Evolutionary conservation across 1,284 basidiomycete genomes (phyloP).

Genomic region (Termitomyces sp.): DNA sequence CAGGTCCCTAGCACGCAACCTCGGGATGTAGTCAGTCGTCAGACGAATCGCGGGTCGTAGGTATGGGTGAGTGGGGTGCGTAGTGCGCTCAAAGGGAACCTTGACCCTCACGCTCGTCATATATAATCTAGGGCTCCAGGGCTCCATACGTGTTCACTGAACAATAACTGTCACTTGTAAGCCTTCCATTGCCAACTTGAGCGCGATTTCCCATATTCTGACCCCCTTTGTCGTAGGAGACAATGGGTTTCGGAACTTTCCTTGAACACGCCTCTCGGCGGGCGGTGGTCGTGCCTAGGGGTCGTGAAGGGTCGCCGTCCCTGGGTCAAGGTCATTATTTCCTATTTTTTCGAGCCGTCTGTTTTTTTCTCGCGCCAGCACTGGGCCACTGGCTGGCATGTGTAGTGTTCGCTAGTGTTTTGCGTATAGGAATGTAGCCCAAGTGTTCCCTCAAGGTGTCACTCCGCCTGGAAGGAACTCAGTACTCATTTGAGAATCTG

Average conservation of each 20-base stretch:
- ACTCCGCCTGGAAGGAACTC: too few relatives aligned
- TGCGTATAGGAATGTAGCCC: too few relatives aligned
- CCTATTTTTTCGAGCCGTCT: too few relatives aligned
- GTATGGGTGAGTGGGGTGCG: neutral
- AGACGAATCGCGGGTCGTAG: neutral
- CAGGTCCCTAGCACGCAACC: neutral
- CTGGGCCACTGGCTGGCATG: too few relatives aligned
- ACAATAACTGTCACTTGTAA: neutral
- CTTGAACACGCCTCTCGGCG: conserved; percentile 7
- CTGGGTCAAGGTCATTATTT: too few relatives aligned
- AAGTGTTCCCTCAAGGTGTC: too few relatives aligned
- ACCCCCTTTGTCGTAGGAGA: conserved; percentile 1
- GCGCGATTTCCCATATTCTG: neutral
- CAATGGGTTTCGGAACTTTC: conserved; percentile 8
- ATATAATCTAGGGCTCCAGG: neutral
- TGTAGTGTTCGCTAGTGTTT: too few relatives aligned
- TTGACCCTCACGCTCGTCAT: neutral
- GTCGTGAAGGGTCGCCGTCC: too few relatives aligned
- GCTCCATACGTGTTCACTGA: neutral
- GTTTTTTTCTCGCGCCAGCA: too few relatives aligned
- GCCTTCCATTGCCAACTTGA: neutral
- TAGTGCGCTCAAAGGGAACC: neutral
- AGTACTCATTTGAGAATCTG: too few relatives aligned
- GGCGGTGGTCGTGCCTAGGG: too few relatives aligned
- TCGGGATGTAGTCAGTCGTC: neutral